Base-by-base conservation (phyloP, 441 rosid species). In the Corymbia citriodora region DNA sequence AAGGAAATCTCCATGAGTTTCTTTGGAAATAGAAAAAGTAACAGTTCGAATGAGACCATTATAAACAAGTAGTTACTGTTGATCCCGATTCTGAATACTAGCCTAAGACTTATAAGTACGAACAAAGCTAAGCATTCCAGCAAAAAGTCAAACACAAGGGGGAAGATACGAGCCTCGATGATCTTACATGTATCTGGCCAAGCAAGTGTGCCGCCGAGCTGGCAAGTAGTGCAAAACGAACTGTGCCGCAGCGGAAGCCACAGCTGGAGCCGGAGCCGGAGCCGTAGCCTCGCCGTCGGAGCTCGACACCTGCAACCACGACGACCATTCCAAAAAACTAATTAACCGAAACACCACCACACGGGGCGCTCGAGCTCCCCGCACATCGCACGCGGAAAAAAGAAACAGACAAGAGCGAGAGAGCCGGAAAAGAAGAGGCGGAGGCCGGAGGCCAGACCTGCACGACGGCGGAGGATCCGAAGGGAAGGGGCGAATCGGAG, bases 381-480 rank as follows among this genome's bases (percentile, higher is more conserved):
- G 0, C 65, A 59, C n/a, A 59, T 59, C 65, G 65, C 65, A 0
- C 65, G 11, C 65, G n/a, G 29, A 0, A 90, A 53, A 7, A 45
- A 61, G 29, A 36, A 29, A 54, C 49, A 12, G 27, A 55, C 0
- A 7, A 55, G 33, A 83, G 40, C 52, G 17, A 50, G 23, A 49
- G 52, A 17, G 49, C 15, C 31, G 49, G 65, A 7, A 61, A 36
- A 2, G 49, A 23, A 70, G 21, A 36, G 31, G 11, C 87, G 70
- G 59, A 36, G 25, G 87, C 6, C 36, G 72, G 53, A 79, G 53
- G 50, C 27, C 55, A 68, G 45, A 96, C 98, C 97, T 96, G 93
- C 33, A 97, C 97, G 72, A 96, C 95, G 86, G 98, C 98, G 90
- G 98, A 93, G 91, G 96, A 96, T 59, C 95, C 96, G 89, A 94